Evolutionary conservation across 202 grass and related monocot species (phyloP), one percentile per base, ranked within the genome.

Genomic region (Musa balbisiana): DNA sequence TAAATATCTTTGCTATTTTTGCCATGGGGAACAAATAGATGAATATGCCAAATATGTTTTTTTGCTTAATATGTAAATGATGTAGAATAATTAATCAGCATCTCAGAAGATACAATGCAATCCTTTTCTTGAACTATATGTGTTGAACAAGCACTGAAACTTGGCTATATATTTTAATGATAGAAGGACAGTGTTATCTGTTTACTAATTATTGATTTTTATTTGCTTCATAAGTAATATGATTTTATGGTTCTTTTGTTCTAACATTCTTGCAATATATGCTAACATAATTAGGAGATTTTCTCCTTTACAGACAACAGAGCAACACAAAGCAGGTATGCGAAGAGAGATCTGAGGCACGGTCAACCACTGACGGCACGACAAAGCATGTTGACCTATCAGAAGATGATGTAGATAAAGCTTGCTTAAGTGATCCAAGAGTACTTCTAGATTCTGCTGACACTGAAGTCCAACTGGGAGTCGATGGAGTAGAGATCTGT

Each of bases 381-480:
- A 99, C 91, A 58, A 99, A 92, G 80, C 95, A 95, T 4, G 89
- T 99, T 0, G 89, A 99, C 62, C 84, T 82, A 54, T 84, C 85
- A 16, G 89, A 99, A 69, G 91, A 99, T 10, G 80, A 99, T 64
- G 95, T 99, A 25, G 95, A 99, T 73, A 95, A 99, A 80, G 95
- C 89, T 22, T 95, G 91, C 67, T 88, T 90, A 73, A 87, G 80
- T 16, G 91, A 93, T 73, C 87, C 87, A 2, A 83, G 87, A 66
- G 82, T 76, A 17, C 80, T 92, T 73, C 67, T 88, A 67, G 91
- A 91, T 75, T 84, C 89, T 13, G 60, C 74, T 1, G 79, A 80
- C 13, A 86, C 79, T 21, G 87, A 86, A 78, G 83, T 92, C 51
- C 87, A 94, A 10, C 49, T 90, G 33, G 84, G 81, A 1, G 83